Percentiles rank a stretch among this genome's conserved stretches.
These are phyloP conservation scores for Podospora tetraspora DNA, from an alignment of 495 filamentous ascomycete species.

Conservation along the genomic window DNA sequence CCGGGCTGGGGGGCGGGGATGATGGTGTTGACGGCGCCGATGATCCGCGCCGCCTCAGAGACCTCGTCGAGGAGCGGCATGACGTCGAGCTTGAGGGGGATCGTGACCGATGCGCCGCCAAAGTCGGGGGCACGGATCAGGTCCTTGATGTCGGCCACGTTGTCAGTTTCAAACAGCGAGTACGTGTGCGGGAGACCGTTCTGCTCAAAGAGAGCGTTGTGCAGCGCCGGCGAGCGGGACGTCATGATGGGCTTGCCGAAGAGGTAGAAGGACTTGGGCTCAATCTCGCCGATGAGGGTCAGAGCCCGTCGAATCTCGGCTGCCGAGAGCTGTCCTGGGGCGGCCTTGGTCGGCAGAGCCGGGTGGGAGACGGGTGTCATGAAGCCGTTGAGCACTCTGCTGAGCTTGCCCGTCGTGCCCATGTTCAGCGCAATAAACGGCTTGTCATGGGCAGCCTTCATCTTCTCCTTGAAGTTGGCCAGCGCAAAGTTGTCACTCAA, in stretches of 20 bases:
- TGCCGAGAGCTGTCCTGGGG: slow-evolving; percentile 89
- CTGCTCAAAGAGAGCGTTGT: slow-evolving; percentile 77
- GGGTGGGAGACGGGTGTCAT: slow-evolving; percentile 95
- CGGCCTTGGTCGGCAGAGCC: slow-evolving; percentile 81
- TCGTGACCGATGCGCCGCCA: slow-evolving; percentile 91
- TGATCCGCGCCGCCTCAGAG: slow-evolving; percentile 68
- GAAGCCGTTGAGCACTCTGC: slow-evolving; percentile 83
- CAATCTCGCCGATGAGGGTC: slow-evolving; percentile 72
- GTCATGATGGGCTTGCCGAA: slow-evolving; percentile 78
- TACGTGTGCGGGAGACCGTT: slow-evolving; percentile 87
- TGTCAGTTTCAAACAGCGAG: slow-evolving; percentile 67
- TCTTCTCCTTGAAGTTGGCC: slow-evolving; percentile 73
- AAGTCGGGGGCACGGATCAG: slow-evolving; percentile 70
- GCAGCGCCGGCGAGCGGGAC: slow-evolving; percentile 80
- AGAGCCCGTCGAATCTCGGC: slow-evolving; percentile 78
- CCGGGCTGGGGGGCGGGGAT: slow-evolving; percentile 40
- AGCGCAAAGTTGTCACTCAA: slow-evolving; percentile 84
- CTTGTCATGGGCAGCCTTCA: slow-evolving; percentile 60
- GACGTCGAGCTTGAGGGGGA: slow-evolving; percentile 88
- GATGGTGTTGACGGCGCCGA: slow-evolving; percentile 95
- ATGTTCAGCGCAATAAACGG: slow-evolving; percentile 96
- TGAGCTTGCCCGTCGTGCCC: slow-evolving; percentile 82
- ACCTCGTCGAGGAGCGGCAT: slow-evolving; percentile 76
- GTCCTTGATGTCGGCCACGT: slow-evolving; percentile 56
- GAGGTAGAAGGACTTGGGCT: slow-evolving; percentile 72